Evolutionary conservation across 495 filamentous ascomycete species (phyloP).

Genomic region (Daldinia decipiens): DNA sequence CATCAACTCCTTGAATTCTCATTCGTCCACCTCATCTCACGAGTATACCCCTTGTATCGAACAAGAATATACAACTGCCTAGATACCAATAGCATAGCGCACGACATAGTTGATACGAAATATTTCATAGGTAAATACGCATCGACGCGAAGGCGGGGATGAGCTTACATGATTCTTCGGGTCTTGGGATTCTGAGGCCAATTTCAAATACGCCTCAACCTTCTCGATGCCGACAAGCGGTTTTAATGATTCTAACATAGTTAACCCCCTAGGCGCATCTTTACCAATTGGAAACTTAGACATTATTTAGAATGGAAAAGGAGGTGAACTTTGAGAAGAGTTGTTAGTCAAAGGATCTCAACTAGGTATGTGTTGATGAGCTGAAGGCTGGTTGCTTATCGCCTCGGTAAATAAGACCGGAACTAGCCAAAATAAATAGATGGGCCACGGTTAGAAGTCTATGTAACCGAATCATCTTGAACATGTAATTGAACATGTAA

Average conservation of each 20-base stretch:
- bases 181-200: constrained; percentile 2
- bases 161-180: constrained; percentile 38
- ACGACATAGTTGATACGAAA: neutral
- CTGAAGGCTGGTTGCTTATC: neutral
- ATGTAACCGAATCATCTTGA: neutral
- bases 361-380: neutral
- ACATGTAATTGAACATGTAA: neutral
- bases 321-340: neutral
- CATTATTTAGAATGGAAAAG: constrained; percentile 18
- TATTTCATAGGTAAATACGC: too few relatives aligned
- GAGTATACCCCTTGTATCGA: neutral
- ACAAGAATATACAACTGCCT: neutral
- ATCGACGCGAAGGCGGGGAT: neutral
- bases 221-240: constrained; percentile 26
- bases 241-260: constrained; percentile 1
- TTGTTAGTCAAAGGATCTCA: neutral
- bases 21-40: neutral
- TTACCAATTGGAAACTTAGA: neutral
- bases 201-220: constrained; percentile 34
- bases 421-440: neutral
- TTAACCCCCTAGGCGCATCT: neutral
- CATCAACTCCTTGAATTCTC: neutral
- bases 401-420: neutral
- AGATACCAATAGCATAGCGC: neutral
- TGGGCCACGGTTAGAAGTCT: neutral